phyloP scores from a whole-genome alignment of 345 rosid species.

The Corchorus olitorius region DNA sequence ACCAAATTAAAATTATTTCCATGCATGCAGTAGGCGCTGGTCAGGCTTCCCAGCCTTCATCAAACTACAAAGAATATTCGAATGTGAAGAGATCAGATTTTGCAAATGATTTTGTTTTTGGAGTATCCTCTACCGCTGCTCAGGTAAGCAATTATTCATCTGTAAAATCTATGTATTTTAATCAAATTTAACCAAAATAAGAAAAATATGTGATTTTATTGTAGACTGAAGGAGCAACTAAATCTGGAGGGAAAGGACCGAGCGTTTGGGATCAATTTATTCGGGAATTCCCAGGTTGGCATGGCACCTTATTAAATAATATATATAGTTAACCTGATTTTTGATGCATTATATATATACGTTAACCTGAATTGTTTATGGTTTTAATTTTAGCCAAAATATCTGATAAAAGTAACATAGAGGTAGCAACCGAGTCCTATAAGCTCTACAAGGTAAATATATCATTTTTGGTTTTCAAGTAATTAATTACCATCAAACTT shows the following conservation, averaged over 20 bases:
- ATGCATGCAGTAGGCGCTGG: background rate
- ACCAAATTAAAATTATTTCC: background rate
- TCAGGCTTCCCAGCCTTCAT: background rate
- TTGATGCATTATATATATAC: too few relatives aligned
- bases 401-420: constrained; percentile 20
- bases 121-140: constrained; percentile 42
- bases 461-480: background rate
- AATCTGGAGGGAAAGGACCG: constrained; percentile 32
- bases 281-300: constrained; percentile 15
- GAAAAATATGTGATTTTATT: background rate
- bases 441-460: constrained; percentile 39
- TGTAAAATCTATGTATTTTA: too few relatives aligned
- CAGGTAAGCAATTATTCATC: constrained; percentile 30
- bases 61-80: background rate
- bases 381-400: constrained; percentile 23
- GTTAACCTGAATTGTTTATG: background rate
- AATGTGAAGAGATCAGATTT: constrained; percentile 38
- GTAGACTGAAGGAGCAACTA: constrained; percentile 44
- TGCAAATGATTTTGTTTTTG: constrained; percentile 40
- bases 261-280: constrained; percentile 40
- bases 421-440: constrained; percentile 42
- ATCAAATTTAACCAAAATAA: too few relatives aligned
- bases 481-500: background rate
- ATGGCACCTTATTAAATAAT: background rate
- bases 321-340: too few relatives aligned